Percentiles rank a stretch among this genome's conserved stretches.
Evolutionary conservation across 441 rosid genomes (phyloP).

Genomic region (Adansonia madagascariensis): DNA sequence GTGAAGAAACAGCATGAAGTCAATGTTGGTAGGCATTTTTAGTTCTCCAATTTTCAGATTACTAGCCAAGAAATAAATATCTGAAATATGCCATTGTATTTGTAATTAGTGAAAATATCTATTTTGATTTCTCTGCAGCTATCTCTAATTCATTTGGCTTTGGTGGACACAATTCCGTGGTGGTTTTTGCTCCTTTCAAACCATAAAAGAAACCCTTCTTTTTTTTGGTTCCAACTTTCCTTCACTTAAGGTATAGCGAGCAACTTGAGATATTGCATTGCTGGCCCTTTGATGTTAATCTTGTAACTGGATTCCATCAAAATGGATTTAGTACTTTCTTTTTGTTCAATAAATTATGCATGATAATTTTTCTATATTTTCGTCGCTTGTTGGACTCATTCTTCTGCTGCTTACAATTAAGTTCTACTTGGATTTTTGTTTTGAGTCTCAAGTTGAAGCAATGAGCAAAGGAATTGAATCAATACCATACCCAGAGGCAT

Average conservation of each 20-base stretch:
- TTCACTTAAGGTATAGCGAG: background rate
- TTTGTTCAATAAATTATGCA: constrained; percentile 15
- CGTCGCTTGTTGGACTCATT: background rate
- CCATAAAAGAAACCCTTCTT: constrained; percentile 29
- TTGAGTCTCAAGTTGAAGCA: too few species aligned
- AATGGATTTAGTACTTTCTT: background rate
- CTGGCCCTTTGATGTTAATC: background rate
- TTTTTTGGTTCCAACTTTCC: constrained; percentile 1
- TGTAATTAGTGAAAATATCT: background rate
- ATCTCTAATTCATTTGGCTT: constrained; percentile 75
- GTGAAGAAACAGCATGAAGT: constrained; percentile 64
- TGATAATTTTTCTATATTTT: background rate
- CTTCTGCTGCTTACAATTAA: too few species aligned
- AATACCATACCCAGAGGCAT: too few species aligned
- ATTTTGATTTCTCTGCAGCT: constrained; percentile 38
- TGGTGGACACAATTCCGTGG: constrained; percentile 76
- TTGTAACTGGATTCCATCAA: constrained; percentile 14
- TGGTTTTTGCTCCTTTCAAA: constrained; percentile 61
- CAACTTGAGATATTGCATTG: background rate
- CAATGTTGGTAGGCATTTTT: constrained; percentile 55
- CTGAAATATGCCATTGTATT: background rate
- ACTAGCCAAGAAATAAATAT: too few species aligned
- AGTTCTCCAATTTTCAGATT: background rate
- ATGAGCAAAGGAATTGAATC: too few species aligned
- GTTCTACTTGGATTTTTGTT: too few species aligned